phyloP scores from a whole-genome alignment of 345 rosid species.

The Excoecaria agallocha region DNA sequence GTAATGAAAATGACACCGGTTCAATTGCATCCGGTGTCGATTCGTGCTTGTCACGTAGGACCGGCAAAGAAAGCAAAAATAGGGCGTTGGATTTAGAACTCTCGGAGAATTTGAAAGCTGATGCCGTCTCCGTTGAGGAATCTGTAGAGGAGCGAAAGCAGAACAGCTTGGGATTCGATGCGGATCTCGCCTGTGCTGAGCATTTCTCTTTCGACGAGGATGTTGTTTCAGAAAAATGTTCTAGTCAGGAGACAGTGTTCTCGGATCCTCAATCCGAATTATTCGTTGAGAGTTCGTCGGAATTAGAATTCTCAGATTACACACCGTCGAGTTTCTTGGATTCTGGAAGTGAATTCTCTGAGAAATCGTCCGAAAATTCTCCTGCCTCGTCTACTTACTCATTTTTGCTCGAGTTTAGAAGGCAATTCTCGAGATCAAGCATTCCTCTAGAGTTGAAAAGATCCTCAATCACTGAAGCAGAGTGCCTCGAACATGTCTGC shows the following conservation, averaged over 20 bases:
- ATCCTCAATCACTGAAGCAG: constrained; percentile 31
- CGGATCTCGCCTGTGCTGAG: constrained; percentile 73
- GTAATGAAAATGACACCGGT: constrained; percentile 43
- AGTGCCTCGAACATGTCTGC: constrained; percentile 21
- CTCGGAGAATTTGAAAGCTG: constrained; percentile 38
- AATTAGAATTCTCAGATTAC: constrained; percentile 56
- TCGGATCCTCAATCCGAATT: constrained; percentile 56
- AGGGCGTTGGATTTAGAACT: constrained; percentile 27
- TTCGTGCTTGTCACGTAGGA: constrained; percentile 27
- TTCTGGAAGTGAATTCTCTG: constrained; percentile 76
- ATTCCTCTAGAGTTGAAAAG: constrained; percentile 28
- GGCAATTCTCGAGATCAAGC: constrained; percentile 60
- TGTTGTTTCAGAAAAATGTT: constrained; percentile 42
- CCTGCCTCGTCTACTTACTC: constrained; percentile 60
- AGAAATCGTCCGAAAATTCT: constrained; percentile 49
- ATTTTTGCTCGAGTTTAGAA: constrained; percentile 52
- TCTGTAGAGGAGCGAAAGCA: constrained; percentile 43
- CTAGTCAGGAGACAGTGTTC: constrained; percentile 39
- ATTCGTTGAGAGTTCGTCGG: constrained; percentile 46
- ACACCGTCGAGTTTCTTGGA: constrained; percentile 55
- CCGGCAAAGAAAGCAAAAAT: constrained; percentile 13
- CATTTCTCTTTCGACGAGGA: constrained; percentile 44
- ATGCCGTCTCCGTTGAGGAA: constrained; percentile 21
- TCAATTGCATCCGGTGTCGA: constrained; percentile 47
- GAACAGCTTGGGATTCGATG: constrained; percentile 35